These are phyloP conservation scores for Cordyceps cicadae DNA, from an alignment of 2,329 filamentous ascomycete species.

Conservation along the genomic window DNA sequence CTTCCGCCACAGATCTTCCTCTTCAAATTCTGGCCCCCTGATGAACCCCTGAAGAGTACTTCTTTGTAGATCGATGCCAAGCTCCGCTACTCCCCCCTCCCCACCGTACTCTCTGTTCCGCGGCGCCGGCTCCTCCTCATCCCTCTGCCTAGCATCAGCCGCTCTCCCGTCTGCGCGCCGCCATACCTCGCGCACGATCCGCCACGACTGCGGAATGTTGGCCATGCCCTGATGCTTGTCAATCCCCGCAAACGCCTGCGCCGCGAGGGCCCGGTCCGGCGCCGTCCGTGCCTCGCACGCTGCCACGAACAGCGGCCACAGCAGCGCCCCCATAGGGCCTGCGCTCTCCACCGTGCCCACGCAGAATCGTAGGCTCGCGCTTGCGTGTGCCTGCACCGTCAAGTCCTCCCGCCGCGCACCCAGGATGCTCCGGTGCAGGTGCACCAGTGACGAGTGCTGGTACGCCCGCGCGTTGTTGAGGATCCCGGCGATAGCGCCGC, in stretches of 20 bases:
- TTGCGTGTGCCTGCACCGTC: constrained; percentile 46
- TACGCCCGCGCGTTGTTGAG: constrained; percentile 53
- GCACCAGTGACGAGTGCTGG: constrained; percentile 49
- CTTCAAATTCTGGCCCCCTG: not conserved
- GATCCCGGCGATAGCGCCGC: constrained; percentile 40
- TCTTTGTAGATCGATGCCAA: not conserved
- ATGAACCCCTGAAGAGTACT: not conserved
- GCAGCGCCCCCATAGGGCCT: constrained; percentile 54
- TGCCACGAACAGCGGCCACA: constrained; percentile 58
- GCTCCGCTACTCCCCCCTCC: not conserved
- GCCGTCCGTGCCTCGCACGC: constrained; percentile 47
- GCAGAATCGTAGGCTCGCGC: constrained; percentile 44
- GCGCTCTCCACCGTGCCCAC: constrained; percentile 44
- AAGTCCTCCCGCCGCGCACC: constrained; percentile 37
- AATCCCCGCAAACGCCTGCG: constrained; percentile 43
- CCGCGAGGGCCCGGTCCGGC: constrained; percentile 43
- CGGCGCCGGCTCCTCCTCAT: not conserved
- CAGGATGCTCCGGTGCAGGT: constrained; percentile 48
- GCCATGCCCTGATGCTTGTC: constrained; percentile 54
- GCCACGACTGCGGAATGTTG: constrained; percentile 55
- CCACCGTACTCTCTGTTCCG: constrained; percentile 12
- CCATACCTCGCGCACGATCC: constrained; percentile 55
- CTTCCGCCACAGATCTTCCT: constrained; percentile 42
- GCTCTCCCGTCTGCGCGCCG: constrained; percentile 35
- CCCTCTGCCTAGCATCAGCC: constrained; percentile 11